phyloP scores from a whole-genome alignment of 2,329 filamentous ascomycete species.

The Coleophoma cylindrospora region DNA sequence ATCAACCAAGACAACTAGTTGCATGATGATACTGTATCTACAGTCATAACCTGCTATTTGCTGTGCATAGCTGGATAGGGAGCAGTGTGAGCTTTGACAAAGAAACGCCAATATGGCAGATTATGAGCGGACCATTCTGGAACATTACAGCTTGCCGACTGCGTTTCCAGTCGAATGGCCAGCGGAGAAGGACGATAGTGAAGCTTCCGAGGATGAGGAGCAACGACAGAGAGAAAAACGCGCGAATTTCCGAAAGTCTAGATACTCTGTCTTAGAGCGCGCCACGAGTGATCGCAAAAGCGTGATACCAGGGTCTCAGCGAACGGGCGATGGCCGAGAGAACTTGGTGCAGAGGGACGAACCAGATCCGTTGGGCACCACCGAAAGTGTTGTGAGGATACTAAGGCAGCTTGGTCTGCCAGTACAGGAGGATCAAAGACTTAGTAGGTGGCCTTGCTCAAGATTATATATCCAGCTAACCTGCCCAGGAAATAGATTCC shows the following conservation, averaged over 20 bases:
- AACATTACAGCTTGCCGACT: constrained; percentile 82
- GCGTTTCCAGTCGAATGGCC: constrained; percentile 85
- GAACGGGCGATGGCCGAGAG: constrained; percentile 62
- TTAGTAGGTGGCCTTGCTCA: constrained; percentile 52
- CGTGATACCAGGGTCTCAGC: constrained; percentile 60
- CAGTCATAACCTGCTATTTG: too few relatives aligned
- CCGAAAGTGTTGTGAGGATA: constrained; percentile 79
- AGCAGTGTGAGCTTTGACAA: too few relatives aligned
- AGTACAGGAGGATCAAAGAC: constrained; percentile 75
- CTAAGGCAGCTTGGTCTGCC: constrained; percentile 72
- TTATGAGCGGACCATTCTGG: constrained; percentile 71
- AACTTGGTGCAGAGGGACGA: constrained; percentile 88
- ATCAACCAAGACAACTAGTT: not conserved
- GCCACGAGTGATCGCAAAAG: constrained; percentile 65
- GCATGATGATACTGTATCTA: not conserved
- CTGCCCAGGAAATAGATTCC: constrained; percentile 74
- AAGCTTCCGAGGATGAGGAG: constrained; percentile 56
- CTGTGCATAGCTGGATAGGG: too few relatives aligned
- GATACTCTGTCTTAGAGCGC: constrained; percentile 80
- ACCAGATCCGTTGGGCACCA: constrained; percentile 82
- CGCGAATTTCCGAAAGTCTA: constrained; percentile 51
- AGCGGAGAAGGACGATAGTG: constrained; percentile 68
- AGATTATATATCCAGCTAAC: constrained; percentile 10
- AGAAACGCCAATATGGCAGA: constrained; percentile 50
- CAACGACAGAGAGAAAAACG: constrained; percentile 30